Evolutionary conservation across 2,329 filamentous ascomycete genomes (phyloP).

Genomic region (Tolypocladium tundrense): DNA sequence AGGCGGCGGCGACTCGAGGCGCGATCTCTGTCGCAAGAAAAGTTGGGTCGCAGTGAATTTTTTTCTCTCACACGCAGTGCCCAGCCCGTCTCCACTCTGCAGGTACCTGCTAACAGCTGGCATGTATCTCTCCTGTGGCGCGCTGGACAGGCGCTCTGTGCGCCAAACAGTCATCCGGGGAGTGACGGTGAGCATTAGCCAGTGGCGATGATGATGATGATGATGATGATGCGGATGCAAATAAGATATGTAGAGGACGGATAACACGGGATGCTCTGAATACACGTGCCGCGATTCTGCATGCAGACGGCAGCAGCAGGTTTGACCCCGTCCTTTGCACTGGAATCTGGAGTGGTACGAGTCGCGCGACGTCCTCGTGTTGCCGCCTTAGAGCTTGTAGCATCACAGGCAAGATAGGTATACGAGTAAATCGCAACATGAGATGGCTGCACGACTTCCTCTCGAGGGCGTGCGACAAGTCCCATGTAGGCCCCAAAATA

Average conservation of each 20-base stretch:
- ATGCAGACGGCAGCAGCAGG: neutral
- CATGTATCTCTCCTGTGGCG: conserved; percentile 13
- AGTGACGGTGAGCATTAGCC: neutral
- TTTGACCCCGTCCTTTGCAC: neutral
- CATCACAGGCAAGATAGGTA: too few relatives aligned
- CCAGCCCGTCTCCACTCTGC: conserved; percentile 2
- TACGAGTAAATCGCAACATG: neutral
- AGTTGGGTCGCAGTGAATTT: conserved; percentile 14
- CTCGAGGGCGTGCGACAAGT: neutral
- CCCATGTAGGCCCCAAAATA: neutral
- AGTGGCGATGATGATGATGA: neutral
- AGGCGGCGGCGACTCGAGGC: conserved; percentile 6
- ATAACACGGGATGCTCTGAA: too few relatives aligned
- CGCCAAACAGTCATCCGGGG: neutral
- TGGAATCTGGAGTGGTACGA: neutral
- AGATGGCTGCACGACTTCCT: neutral
- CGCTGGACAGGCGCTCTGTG: neutral
- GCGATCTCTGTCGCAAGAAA: conserved; percentile 4
- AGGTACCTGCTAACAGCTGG: conserved; percentile 18
- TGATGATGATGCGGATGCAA: neutral
- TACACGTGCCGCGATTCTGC: neutral
- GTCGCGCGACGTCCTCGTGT: neutral
- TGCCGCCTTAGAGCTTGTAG: neutral
- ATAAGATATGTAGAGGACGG: neutral
- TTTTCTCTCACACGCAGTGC: conserved; percentile 6